Evolutionary conservation across 495 filamentous ascomycete species (phyloP).

Genomic region (Penicillium psychrofluorescens): DNA sequence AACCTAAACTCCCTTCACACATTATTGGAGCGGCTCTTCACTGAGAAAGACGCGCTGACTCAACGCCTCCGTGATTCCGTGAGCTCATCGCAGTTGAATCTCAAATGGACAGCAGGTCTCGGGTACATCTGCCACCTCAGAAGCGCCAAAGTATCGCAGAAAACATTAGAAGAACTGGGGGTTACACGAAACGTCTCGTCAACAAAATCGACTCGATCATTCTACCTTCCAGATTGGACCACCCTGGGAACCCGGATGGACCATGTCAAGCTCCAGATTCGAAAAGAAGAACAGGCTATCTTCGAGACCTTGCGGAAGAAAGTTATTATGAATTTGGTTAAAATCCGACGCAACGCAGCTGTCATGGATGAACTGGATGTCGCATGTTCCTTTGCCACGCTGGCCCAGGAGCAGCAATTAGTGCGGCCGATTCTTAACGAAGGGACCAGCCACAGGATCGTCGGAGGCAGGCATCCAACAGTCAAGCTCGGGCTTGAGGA

Average conservation of each 20-base stretch:
- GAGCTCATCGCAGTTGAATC: slow-evolving; percentile 54
- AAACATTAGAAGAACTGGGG: slow-evolving; percentile 32
- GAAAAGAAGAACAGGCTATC: slow-evolving; percentile 70
- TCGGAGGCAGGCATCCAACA: slow-evolving; percentile 82
- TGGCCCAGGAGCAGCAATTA: slow-evolving; percentile 68
- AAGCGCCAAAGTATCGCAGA: slow-evolving; percentile 58
- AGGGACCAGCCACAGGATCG: slow-evolving; percentile 52
- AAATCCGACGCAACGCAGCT: slow-evolving; percentile 76
- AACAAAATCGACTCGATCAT: slow-evolving; percentile 76
- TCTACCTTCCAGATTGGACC: slow-evolving; percentile 81
- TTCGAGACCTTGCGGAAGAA: slow-evolving; percentile 62
- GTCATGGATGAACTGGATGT: slow-evolving; percentile 93
- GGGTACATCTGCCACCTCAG: slow-evolving; percentile 90
- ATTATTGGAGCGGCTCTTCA: slow-evolving; percentile 48
- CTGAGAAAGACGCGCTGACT: slow-evolving; percentile 53
- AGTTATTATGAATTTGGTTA: slow-evolving; percentile 71
- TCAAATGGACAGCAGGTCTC: slow-evolving; percentile 75
- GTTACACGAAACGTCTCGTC: slow-evolving; percentile 59
- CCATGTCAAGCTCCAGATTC: slow-evolving; percentile 63
- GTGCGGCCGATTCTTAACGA: slow-evolving; percentile 64
- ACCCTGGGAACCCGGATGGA: slow-evolving; percentile 68
- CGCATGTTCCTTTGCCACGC: slow-evolving; percentile 67
- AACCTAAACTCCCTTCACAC: slow-evolving; percentile 59
- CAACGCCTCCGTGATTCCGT: slow-evolving; percentile 50
- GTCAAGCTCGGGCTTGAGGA: slow-evolving; percentile 75